Evolutionary conservation across 2,329 filamentous ascomycete genomes (phyloP).

Genomic region (Fusarium begoniae): DNA sequence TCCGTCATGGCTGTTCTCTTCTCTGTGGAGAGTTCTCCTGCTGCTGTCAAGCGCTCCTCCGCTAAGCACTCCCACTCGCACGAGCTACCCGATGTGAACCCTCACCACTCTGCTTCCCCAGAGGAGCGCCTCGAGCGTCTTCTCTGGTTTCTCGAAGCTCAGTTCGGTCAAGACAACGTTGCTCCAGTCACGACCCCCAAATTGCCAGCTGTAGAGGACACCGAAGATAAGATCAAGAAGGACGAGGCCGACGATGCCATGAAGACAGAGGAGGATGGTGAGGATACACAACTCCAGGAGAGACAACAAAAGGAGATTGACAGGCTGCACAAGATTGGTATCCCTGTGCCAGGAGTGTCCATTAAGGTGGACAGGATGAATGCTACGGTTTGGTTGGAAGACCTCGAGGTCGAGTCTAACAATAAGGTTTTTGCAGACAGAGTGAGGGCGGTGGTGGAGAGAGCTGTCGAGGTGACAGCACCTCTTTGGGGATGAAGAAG

Average conservation of each 20-base stretch:
- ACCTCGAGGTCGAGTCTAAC: conserved; percentile 86
- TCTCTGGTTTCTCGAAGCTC: conserved; percentile 95
- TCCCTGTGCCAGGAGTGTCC: conserved; percentile 88
- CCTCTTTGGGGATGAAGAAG: conserved; percentile 67
- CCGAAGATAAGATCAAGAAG: conserved; percentile 46
- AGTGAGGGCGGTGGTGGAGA: conserved; percentile 88
- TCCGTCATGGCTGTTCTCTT: conserved; percentile 93
- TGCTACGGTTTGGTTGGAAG: conserved; percentile 91
- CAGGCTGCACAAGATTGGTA: conserved; percentile 82
- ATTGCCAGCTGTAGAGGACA: conserved; percentile 54
- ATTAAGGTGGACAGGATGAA: conserved; percentile 89
- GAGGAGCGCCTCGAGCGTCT: conserved; percentile 84
- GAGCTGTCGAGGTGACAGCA: conserved; percentile 86
- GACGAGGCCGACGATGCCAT: conserved; percentile 52
- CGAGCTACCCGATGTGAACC: conserved; percentile 67
- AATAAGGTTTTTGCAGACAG: conserved; percentile 83
- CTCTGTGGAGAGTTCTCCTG: conserved; percentile 91
- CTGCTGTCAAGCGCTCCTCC: conserved; percentile 80
- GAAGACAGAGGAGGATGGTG: conserved; percentile 48
- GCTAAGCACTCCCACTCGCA: conserved; percentile 48
- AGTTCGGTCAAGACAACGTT: conserved; percentile 88
- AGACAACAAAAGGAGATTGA: conserved; percentile 76
- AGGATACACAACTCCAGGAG: conserved; percentile 59
- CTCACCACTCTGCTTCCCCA: conserved; percentile 75
- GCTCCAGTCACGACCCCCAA: conserved; percentile 76